Evolutionary conservation across 352 stramenopile species (phyloP).

Genomic region (Pythium rishiriense): DNA sequence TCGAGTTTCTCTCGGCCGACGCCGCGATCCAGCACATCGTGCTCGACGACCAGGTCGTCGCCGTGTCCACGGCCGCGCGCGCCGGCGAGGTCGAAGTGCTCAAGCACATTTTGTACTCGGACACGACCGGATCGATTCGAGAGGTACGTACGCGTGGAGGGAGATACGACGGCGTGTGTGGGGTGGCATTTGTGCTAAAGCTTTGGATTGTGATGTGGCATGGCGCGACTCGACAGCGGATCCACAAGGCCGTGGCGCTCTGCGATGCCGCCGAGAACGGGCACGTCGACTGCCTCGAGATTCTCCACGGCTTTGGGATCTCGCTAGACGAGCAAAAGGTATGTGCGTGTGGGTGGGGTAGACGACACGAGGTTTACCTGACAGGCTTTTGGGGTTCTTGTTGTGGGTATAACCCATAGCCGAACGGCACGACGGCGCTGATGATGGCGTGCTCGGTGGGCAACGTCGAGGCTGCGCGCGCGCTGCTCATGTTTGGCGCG

Average conservation of each 20-base stretch:
- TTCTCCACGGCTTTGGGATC: conserved; percentile 77
- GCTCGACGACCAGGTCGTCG: conserved; percentile 73
- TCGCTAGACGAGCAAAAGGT: conserved; percentile 87
- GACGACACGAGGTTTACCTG: neutral
- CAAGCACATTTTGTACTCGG: conserved; percentile 69
- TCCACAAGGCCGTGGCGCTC: conserved; percentile 73
- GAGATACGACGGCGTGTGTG: too few species aligned
- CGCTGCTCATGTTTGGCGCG: conserved; percentile 83
- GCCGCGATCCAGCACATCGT: conserved; percentile 67
- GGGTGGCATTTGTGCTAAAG: too few species aligned
- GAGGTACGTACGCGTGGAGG: too few species aligned
- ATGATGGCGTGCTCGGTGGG: conserved; percentile 86
- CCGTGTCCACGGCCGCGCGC: conserved; percentile 63
- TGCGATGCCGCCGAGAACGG: conserved; percentile 82
- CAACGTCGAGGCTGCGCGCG: conserved; percentile 82
- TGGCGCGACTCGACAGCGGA: too few species aligned
- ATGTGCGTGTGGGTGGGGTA: neutral
- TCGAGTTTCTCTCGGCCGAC: conserved; percentile 75
- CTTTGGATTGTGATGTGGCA: too few species aligned
- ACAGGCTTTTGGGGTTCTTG: neutral
- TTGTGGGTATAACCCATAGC: too few species aligned
- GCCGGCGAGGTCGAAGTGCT: conserved; percentile 75
- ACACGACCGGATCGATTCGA: conserved; percentile 57
- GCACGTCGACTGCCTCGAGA: conserved; percentile 82
- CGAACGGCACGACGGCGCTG: conserved; percentile 73